Conservation (phyloP, 1,139 yeast genomes). For the Kodamaea alishanica region DNA sequence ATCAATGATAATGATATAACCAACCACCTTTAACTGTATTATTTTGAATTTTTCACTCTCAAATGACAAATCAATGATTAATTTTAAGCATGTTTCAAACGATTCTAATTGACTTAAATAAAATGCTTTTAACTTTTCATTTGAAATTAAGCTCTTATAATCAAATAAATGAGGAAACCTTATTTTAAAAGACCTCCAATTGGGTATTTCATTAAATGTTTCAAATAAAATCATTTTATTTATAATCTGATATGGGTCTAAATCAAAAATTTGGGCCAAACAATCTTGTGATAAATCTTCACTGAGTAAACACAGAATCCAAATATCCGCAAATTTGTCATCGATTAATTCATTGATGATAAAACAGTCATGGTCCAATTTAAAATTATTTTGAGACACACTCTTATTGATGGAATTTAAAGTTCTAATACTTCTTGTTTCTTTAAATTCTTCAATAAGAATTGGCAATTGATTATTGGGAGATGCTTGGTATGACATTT, state of each 20-base stretch:
- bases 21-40: constrained; percentile 13
- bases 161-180: constrained; percentile 14
- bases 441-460: constrained; percentile 36
- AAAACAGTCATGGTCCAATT: constrained; percentile 12
- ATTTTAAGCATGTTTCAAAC: constrained; percentile 5
- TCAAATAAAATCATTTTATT: constrained; percentile 6
- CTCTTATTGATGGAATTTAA: constrained; percentile 19
- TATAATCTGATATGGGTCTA: constrained; percentile 3
- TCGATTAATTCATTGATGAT: constrained; percentile 34
- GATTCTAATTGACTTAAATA: constrained; percentile 7
- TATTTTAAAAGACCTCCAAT: constrained; percentile 13
- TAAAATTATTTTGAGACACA: constrained; percentile 18
- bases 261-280: constrained; percentile 8
- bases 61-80: constrained; percentile 5
- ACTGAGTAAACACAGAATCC: constrained; percentile 30
- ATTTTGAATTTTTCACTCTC: constrained; percentile 5
- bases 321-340: constrained; percentile 37
- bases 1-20: constrained; percentile 11
- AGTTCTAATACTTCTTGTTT: constrained; percentile 24
- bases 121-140: constrained; percentile 2
- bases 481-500: constrained; percentile 38
- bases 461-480: constrained; percentile 43
- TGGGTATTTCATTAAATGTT: constrained; percentile 9
- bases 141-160: background rate
- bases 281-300: constrained; percentile 11